Evolutionary conservation across 306 rosid genomes (phyloP), one percentile per base, ranked within the genome.

Genomic region (Pyrus bretschneideri): DNA sequence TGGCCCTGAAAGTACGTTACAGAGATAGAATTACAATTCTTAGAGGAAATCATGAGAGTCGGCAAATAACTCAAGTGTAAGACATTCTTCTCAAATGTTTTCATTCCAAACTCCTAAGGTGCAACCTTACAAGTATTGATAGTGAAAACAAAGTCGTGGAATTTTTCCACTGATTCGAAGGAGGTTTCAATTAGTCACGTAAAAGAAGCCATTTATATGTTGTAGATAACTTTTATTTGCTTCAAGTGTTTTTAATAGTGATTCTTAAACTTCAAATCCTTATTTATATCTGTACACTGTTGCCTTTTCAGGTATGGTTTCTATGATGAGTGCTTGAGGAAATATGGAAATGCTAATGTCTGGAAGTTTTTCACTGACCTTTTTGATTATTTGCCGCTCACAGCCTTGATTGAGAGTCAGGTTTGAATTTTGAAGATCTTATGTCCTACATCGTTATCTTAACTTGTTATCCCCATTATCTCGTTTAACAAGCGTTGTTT

Each of bases 51-150:
- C 98, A 94, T 15, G 98, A 94, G 86, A 94, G 95, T 79, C 91
- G 98, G 83, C 98, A 94, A 76, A 94, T 94, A 74, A 94, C 98
- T 77, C 98, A 94, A 94, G 98, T 94, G 98, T 94, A 92, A 90
- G 96, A 52, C 67, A 31, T 29, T 69, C 40, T 27, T 65, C n/a
- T 30, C 25, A 73, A 33, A 45, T 51, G 62, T 77, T 67, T 45
- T 25, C 19, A 51, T 51, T 51, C 21, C 55, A 51, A 9, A 18
- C 12, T 19, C 44, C 58, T 25, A 15, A 42, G 18, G 49, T 62
- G 61, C 14, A 62, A 61, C 60, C 70, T 60, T 27, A 13, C 51
- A 35, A 59, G 45, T 72, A 72, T 44, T 19, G 58, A 18, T 59
- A 25, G 59, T 42, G 69, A 22, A 3, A 27, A 30, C 64, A 25